These are phyloP conservation scores for Saussurea involucrata DNA, from an alignment of 129 eudicot genomes.

Conservation along the genomic window DNA sequence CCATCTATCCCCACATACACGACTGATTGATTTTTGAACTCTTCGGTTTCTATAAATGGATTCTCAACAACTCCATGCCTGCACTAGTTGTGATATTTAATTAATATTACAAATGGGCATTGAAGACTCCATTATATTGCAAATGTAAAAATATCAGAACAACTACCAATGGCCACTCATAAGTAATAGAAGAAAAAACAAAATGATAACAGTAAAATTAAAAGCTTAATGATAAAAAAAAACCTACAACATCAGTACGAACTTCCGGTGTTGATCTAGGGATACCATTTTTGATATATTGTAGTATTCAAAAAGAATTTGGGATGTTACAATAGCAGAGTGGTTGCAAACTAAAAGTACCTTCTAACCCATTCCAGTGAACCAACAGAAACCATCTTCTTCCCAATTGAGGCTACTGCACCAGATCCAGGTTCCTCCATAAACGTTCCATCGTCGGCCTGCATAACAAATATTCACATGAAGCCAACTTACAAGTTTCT, in stretches of 20 bases:
- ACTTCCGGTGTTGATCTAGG: no score
- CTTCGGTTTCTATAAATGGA: constrained; percentile 73
- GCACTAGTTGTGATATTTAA: not conserved
- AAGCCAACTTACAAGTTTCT: constrained; percentile 7
- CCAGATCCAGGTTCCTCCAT: constrained; percentile 99
- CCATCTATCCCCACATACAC: constrained; percentile 92
- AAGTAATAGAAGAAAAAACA: not conserved
- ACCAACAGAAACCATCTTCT: constrained; percentile 79
- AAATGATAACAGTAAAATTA: not conserved
- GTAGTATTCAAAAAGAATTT: no score
- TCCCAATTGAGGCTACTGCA: constrained; percentile 80
- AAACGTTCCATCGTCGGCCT: constrained; percentile 83
- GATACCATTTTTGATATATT: no score
- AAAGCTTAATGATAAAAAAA: not conserved
- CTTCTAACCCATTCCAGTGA: constrained; percentile 89
- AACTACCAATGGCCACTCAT: not conserved
- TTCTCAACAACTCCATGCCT: constrained; percentile 79
- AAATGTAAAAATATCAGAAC: not conserved
- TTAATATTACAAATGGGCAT: not conserved
- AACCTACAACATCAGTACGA: not conserved
- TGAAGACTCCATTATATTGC: not conserved
- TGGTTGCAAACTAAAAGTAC: constrained; percentile 32
- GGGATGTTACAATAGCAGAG: no score
- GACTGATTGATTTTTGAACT: constrained; percentile 77
- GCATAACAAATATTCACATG: constrained; percentile 17